Base-by-base conservation (phyloP, 805 yeast genomes). In the Metschnikowia koreensis region DNA sequence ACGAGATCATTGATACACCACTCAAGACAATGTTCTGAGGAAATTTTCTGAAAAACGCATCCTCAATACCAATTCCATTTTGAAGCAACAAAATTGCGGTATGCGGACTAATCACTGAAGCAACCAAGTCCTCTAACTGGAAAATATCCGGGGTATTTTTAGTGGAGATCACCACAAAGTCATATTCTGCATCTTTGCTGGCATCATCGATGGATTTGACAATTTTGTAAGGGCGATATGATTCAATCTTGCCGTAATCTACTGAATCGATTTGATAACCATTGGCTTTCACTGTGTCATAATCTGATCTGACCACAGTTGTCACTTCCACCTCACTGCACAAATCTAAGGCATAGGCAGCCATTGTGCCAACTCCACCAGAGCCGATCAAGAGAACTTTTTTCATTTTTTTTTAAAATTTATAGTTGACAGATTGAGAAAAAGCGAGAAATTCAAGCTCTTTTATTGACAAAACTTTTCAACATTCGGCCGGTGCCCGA, bases 331-430 rank as follows among this genome's bases (percentile, higher is more conserved):
- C 74, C 41, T 72, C 66, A 0, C 77, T 81, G 28, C 52, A 44
- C 26, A 26, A n/a, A 57, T 73, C 75, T 33, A 89, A 71, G 0
- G 87, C 81, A 46, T 84, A 76, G 0, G 96, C 89, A 2, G 86
- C 84, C 34, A 89, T 80, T 15, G 89, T 78, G 37, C 97, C 97
- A 10, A 89, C 94, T 38, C 96, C 96, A 13, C 96, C 97, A 41
- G 89, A 79, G 10, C 96, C 96, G 38, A 89, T 78, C 10, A 89
- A 71, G 11, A 89, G 71, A 15, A 84, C 44, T 7, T 31, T 3
- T n/a, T 45, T 45, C 49, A 46, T 50, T 22, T 3, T 8, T 12
- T 15, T n/a, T n/a, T n/a, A n/a, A n/a, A n/a, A n/a, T n/a, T n/a
- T n/a, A n/a, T n/a, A n/a, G n/a, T n/a, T n/a, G n/a, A n/a, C n/a